Evolutionary conservation across 2,329 filamentous ascomycete species (phyloP).

Genomic region (Chaetomium sp.): DNA sequence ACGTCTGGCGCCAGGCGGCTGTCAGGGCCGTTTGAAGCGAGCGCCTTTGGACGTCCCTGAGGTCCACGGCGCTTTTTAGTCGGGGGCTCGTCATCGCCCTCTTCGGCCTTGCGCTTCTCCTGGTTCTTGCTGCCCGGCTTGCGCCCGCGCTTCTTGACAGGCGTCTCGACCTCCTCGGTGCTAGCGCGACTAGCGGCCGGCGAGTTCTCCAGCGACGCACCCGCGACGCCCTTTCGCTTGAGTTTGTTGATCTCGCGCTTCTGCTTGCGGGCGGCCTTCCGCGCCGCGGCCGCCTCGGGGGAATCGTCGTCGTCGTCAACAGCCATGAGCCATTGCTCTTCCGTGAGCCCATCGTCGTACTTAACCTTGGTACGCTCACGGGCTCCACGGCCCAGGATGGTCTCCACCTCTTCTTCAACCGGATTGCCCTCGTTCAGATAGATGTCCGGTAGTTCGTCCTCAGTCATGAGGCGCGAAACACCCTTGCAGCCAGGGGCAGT

Average conservation of each 20-base stretch:
- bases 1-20: constrained; percentile 69
- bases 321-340: constrained; percentile 98
- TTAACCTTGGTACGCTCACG: constrained; percentile 92
- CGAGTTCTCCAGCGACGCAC: constrained; percentile 62
- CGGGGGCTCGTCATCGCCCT: constrained; percentile 75
- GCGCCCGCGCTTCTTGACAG: constrained; percentile 80
- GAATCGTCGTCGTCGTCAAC: constrained; percentile 96
- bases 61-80: constrained; percentile 77
- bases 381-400: constrained; percentile 79
- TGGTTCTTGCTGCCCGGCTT: constrained; percentile 69
- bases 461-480: constrained; percentile 78
- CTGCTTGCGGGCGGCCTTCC: constrained; percentile 84
- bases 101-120: constrained; percentile 87
- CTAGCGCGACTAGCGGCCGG: constrained; percentile 78
- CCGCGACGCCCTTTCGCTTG: constrained; percentile 51
- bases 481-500: constrained; percentile 62
- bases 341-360: constrained; percentile 96
- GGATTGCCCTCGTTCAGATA: constrained; percentile 87
- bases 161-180: constrained; percentile 76
- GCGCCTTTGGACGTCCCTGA: constrained; percentile 68
- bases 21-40: constrained; percentile 43
- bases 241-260: constrained; percentile 76
- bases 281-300: constrained; percentile 87
- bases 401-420: constrained; percentile 77
- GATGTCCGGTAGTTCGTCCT: constrained; percentile 89